Conservation (phyloP, 768 basidiomycete genomes). For the Gautieria morchelliformis region DNA sequence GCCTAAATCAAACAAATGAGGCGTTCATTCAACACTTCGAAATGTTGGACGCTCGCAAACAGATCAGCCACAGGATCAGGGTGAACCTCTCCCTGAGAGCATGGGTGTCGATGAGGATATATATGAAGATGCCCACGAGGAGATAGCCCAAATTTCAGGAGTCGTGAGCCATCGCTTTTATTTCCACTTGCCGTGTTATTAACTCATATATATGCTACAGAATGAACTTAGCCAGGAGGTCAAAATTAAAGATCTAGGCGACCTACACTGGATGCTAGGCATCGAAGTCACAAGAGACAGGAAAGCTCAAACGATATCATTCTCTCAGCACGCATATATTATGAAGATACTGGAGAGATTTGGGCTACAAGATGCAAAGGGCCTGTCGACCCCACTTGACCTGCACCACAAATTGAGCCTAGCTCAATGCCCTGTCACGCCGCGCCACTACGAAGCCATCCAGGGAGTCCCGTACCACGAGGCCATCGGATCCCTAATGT, state of each 20-base stretch:
- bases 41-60: no score
- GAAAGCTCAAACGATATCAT: not conserved
- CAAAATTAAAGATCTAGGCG: slow-evolving; percentile 5
- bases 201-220: no score
- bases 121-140: no score
- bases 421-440: slow-evolving; percentile 4
- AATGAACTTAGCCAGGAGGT: not conserved
- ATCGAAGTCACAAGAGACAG: slow-evolving; percentile 3
- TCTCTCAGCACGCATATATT: slow-evolving; percentile 12
- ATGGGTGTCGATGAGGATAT: no score
- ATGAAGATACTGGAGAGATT: slow-evolving; percentile 9
- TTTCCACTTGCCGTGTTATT: no score
- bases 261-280: slow-evolving; percentile 7
- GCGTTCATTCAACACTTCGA: no score
- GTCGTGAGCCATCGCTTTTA: no score
- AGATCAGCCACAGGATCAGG: no score
- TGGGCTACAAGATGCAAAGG: slow-evolving; percentile 3
- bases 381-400: slow-evolving; percentile 8
- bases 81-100: no score
- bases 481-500: slow-evolving; percentile 22
- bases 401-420: not conserved
- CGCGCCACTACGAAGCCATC: not conserved
- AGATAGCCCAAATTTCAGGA: no score
- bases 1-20: no score
- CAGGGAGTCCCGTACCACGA: not conserved